phyloP scores from a whole-genome alignment of 2,329 filamentous ascomycete genomes.

The Pezicula radicicola region DNA sequence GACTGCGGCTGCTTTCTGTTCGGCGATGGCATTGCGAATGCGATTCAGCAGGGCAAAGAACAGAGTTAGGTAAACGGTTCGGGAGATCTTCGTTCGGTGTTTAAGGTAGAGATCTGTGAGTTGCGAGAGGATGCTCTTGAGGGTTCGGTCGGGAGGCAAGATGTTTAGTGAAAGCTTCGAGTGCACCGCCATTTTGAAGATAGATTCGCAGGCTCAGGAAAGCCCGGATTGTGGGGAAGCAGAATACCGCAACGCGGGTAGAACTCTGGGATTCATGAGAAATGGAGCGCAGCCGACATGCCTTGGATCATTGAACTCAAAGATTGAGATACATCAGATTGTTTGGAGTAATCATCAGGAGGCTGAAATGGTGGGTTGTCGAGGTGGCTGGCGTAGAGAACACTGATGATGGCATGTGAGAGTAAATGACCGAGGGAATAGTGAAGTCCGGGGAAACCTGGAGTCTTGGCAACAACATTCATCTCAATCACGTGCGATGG shows the following conservation, averaged over 20 bases:
- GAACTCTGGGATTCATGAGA: not conserved
- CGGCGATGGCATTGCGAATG: conserved; percentile 84
- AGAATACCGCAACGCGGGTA: not conserved
- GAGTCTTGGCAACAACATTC: too few relatives aligned
- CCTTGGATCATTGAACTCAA: too few relatives aligned
- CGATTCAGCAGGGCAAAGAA: conserved; percentile 80
- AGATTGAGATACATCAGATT: too few relatives aligned
- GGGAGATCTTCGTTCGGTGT: conserved; percentile 79
- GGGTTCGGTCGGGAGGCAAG: conserved; percentile 55
- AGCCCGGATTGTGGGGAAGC: conserved; percentile 3
- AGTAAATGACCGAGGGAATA: too few relatives aligned
- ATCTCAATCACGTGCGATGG: too few relatives aligned
- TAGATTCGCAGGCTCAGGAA: not conserved
- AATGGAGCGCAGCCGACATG: not conserved
- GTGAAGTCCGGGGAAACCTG: too few relatives aligned
- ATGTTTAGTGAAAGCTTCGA: conserved; percentile 70
- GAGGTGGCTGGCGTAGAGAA: too few relatives aligned
- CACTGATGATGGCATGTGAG: too few relatives aligned
- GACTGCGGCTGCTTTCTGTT: conserved; percentile 82
- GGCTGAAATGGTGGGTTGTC: too few relatives aligned
- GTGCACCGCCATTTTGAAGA: conserved; percentile 62
- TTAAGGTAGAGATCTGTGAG: conserved; percentile 72
- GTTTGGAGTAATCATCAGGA: too few relatives aligned
- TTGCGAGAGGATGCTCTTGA: conserved; percentile 63
- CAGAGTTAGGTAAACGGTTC: conserved; percentile 78